Evolutionary conservation across 768 basidiomycete species (phyloP).

Genomic region (Russula earlei): DNA sequence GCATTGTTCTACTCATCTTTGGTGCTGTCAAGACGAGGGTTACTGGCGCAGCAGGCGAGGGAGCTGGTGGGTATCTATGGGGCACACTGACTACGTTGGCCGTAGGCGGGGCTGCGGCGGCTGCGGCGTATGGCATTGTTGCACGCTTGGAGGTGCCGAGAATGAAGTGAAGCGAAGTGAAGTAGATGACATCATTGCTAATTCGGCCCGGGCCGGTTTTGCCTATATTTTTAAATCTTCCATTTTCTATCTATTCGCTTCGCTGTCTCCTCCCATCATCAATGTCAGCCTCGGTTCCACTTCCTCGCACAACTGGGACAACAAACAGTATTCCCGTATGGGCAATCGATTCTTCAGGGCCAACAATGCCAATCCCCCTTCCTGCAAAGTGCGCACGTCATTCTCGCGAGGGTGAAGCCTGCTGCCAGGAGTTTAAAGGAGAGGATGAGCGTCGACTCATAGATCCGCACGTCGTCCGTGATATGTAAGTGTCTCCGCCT

Average conservation of each 20-base stretch:
- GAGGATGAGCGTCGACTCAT: slow-evolving; percentile 74
- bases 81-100: slow-evolving; percentile 80
- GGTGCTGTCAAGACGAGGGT: slow-evolving; percentile 85
- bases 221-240: too few relatives aligned
- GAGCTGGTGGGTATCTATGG: slow-evolving; percentile 64
- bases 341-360: slow-evolving; percentile 42
- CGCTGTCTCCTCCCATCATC: neutral
- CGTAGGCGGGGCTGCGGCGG: slow-evolving; percentile 88
- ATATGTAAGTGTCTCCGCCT: slow-evolving; percentile 48
- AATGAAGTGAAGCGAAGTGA: too few relatives aligned
- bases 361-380: slow-evolving; percentile 36
- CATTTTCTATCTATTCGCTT: too few relatives aligned
- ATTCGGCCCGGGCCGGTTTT: too few relatives aligned
- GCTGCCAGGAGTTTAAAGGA: slow-evolving; percentile 81
- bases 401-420: slow-evolving; percentile 44
- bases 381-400: slow-evolving; percentile 50
- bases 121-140: slow-evolving; percentile 55
- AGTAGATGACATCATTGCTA: too few relatives aligned
- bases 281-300: slow-evolving; percentile 10
- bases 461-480: slow-evolving; percentile 80
- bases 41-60: slow-evolving; percentile 65
- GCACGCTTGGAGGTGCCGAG: slow-evolving; percentile 39
- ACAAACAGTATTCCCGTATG: slow-evolving; percentile 44
- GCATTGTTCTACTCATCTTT: slow-evolving; percentile 78
- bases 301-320: neutral